phyloP scores from a whole-genome alignment of 371 early-diverging fungal species.

The Syncephalastrum racemosum region DNA sequence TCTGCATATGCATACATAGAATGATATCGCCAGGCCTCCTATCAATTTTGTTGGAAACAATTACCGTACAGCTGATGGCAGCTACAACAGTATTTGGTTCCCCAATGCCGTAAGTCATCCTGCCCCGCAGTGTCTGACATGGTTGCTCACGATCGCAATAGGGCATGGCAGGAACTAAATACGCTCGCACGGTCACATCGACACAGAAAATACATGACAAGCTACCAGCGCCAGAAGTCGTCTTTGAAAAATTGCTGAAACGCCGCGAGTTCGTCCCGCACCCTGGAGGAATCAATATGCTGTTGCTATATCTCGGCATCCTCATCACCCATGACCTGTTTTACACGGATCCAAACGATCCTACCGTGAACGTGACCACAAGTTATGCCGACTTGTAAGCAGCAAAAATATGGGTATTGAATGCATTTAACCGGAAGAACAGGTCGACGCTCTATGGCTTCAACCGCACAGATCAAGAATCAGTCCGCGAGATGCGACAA shows the following conservation, averaged over 20 bases:
- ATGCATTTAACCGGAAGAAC: neutral
- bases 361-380: constrained; percentile 45
- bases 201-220: constrained; percentile 18
- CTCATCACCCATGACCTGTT: constrained; percentile 61
- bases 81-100: constrained; percentile 38
- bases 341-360: constrained; percentile 37
- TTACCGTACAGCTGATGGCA: constrained; percentile 55
- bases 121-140: neutral
- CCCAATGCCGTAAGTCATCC: constrained; percentile 45
- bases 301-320: constrained; percentile 47
- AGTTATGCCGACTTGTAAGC: constrained; percentile 49
- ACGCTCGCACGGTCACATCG: constrained; percentile 38
- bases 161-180: constrained; percentile 46
- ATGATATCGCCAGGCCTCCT: constrained; percentile 44
- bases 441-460: constrained; percentile 49
- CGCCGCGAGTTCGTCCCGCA: constrained; percentile 35
- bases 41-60: constrained; percentile 37
- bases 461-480: constrained; percentile 34
- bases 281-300: constrained; percentile 39
- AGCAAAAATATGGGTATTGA: neutral
- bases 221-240: constrained; percentile 30
- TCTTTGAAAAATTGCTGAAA: constrained; percentile 40
- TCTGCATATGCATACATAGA: constrained; percentile 19
- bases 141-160: constrained; percentile 3
- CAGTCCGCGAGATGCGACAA: constrained; percentile 36